Evolutionary conservation across 1,139 yeast genomes (phyloP).

Genomic region (Martiniozyma asiatica): DNA sequence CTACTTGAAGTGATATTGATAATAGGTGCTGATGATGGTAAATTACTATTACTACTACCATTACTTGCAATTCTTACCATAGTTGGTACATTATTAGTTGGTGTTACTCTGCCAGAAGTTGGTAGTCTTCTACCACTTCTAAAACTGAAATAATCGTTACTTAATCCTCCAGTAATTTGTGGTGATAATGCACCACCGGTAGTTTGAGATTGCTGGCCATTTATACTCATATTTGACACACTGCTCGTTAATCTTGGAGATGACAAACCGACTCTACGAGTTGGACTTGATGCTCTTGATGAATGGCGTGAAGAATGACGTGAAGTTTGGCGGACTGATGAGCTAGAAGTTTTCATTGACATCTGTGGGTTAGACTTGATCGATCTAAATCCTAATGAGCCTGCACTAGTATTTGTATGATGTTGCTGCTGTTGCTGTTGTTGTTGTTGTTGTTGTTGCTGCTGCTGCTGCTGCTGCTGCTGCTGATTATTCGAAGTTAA

Average conservation of each 20-base stretch:
- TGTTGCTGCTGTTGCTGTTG: too few relatives aligned
- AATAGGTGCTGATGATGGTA: conserved; percentile 6
- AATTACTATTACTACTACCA: conserved; percentile 1
- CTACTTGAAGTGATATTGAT: conserved; percentile 8
- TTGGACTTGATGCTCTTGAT: conserved; percentile 6
- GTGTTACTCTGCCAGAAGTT: conserved; percentile 8
- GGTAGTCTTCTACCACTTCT: conserved; percentile 10
- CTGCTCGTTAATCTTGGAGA: conserved; percentile 1
- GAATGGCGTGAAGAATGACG: conserved; percentile 7
- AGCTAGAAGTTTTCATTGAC: too few relatives aligned
- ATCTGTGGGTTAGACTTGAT: conserved; percentile 7
- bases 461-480: too few relatives aligned
- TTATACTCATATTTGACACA: too few relatives aligned
- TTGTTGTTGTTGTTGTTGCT: too few relatives aligned
- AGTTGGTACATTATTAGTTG: conserved; percentile 4
- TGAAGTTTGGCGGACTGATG: too few relatives aligned
- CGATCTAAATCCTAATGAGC: conserved; percentile 10
- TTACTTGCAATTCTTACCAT: background rate
- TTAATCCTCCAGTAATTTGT: conserved; percentile 1
- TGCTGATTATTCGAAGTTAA: conserved; percentile 5
- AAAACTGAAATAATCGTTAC: conserved; percentile 11
- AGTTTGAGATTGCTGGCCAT: conserved; percentile 1
- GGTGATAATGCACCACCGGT: conserved; percentile 1
- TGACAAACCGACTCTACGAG: background rate
- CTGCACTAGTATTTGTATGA: too few relatives aligned